Percentiles rank a stretch among this genome's conserved stretches.
Evolutionary conservation across 2,329 filamentous ascomycete genomes (phyloP).

Genomic region (Chrysoporthe cubensis): DNA sequence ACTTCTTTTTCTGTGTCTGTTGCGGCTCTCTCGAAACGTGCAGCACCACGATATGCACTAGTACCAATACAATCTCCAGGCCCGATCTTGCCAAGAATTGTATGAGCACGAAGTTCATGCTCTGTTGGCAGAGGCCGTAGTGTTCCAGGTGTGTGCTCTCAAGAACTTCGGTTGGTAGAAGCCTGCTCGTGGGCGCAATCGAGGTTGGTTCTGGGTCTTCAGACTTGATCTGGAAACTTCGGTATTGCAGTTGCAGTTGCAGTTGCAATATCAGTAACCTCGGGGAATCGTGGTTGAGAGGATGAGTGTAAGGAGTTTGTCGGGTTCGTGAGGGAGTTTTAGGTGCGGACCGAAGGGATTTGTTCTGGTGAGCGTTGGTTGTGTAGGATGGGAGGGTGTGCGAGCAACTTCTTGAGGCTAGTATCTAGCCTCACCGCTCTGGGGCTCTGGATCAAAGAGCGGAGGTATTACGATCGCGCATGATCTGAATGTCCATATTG

Average conservation of each 20-base stretch:
- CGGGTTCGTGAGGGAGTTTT: not conserved
- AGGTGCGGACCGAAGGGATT: not conserved
- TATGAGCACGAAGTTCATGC: constrained; percentile 28
- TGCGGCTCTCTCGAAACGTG: constrained; percentile 8
- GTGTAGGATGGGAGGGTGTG: constrained; percentile 6
- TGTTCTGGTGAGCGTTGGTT: not conserved
- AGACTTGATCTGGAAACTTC: not conserved
- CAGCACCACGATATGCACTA: constrained; percentile 16
- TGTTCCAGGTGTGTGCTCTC: not conserved
- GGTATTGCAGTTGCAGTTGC: too few species aligned
- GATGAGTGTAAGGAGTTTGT: not conserved
- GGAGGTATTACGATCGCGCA: constrained; percentile 15
- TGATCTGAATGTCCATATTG: constrained; percentile 28
- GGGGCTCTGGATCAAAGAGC: constrained; percentile 28
- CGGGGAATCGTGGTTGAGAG: not conserved
- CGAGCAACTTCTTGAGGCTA: constrained; percentile 11
- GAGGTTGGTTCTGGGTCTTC: not conserved
- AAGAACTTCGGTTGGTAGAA: not conserved
- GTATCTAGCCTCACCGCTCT: constrained; percentile 16
- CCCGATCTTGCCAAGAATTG: constrained; percentile 20
- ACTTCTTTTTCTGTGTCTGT: constrained; percentile 7
- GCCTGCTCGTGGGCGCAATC: not conserved
- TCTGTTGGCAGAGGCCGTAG: constrained; percentile 2
- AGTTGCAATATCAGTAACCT: too few species aligned
- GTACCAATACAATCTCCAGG: constrained; percentile 16